Conservation (phyloP, 2,329 filamentous ascomycete species). For the Aspergillus tamarii region DNA sequence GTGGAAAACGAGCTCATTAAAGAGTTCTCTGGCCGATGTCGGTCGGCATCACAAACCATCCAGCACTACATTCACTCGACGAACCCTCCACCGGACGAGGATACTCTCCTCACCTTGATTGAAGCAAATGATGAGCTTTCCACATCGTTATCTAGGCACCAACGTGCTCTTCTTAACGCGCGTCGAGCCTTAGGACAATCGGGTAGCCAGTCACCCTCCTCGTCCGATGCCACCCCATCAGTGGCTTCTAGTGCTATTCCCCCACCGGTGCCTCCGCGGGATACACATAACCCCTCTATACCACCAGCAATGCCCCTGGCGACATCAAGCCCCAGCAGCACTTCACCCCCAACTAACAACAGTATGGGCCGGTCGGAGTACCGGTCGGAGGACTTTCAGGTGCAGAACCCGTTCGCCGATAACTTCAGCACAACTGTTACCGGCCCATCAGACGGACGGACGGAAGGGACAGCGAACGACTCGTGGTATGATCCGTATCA, state of each 20-base stretch:
- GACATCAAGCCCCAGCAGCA: neutral
- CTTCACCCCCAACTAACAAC: slow-evolving; percentile 17
- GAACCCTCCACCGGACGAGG: slow-evolving; percentile 82
- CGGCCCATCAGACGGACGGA: slow-evolving; percentile 15
- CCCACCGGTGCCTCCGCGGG: slow-evolving; percentile 18
- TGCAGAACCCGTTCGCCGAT: slow-evolving; percentile 48
- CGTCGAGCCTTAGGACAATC: slow-evolving; percentile 44
- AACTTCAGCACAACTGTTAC: slow-evolving; percentile 24
- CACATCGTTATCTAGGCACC: slow-evolving; percentile 79
- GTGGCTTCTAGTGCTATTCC: slow-evolving; percentile 20
- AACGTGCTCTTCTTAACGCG: slow-evolving; percentile 71
- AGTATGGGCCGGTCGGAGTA: slow-evolving; percentile 36
- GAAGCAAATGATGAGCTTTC: slow-evolving; percentile 92
- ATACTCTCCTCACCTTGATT: slow-evolving; percentile 90
- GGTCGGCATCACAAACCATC: slow-evolving; percentile 76
- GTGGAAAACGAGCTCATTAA: slow-evolving; percentile 83
- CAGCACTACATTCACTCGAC: slow-evolving; percentile 82
- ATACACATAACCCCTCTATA: slow-evolving; percentile 14
- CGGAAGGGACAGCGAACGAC: slow-evolving; percentile 12
- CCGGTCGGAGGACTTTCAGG: slow-evolving; percentile 43
- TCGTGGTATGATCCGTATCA: slow-evolving; percentile 7
- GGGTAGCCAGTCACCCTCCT: slow-evolving; percentile 24
- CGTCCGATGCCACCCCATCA: slow-evolving; percentile 21
- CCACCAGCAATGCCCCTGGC: slow-evolving; percentile 15
- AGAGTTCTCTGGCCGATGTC: slow-evolving; percentile 88